Base-by-base conservation (phyloP, 202 grass and related monocot species). In the Alloteropsis angusta region DNA sequence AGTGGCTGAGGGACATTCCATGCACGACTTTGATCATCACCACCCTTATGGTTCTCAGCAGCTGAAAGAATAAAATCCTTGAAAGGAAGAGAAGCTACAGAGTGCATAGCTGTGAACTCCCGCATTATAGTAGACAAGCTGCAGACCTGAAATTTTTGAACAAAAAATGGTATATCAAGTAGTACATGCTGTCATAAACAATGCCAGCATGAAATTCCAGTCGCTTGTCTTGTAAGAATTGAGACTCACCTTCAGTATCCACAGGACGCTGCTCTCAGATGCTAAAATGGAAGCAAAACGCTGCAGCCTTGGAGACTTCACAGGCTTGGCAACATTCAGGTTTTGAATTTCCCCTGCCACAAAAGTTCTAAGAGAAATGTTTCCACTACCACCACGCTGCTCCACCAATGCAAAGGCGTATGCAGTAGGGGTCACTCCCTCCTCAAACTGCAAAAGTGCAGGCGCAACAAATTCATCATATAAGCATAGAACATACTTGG, bases 61-160 rank as follows among this genome's bases (percentile, higher is more conserved):
- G 89, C 95, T 49, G 89, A 94, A 68, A 98, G 87, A 88, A 98
- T 98, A 61, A 92, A 83, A 79, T 94, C 89, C 86, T 87, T 94
- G 78, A 94, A 98, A 83, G 95, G 91, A 83, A 92, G 87, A 77
- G 77, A 88, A 46, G 85, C 76, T 73, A 98, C 59, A 76, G 95
- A 98, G 66, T 94, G 87, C 87, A 98, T 59, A 48, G 74, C 95
- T 70, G 84, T 65, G 65, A 84, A 98, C 85, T 98, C 95, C 71
- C 95, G 77, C 67, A 93, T 87, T 82, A 98, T 94, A 18, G 95
- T 98, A 26, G 95, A 98, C 75, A 98, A 92, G 68, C 92, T 98
- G 82, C 95, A 98, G 46, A 98, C 76, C 95, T 98, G 81, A 83
- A 37, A 77, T 87, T 73, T 61, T 80, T 63, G 44, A 68, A 74